phyloP scores from a whole-genome alignment of 1,139 yeast species.

The Scheffersomyces lignicola region DNA sequence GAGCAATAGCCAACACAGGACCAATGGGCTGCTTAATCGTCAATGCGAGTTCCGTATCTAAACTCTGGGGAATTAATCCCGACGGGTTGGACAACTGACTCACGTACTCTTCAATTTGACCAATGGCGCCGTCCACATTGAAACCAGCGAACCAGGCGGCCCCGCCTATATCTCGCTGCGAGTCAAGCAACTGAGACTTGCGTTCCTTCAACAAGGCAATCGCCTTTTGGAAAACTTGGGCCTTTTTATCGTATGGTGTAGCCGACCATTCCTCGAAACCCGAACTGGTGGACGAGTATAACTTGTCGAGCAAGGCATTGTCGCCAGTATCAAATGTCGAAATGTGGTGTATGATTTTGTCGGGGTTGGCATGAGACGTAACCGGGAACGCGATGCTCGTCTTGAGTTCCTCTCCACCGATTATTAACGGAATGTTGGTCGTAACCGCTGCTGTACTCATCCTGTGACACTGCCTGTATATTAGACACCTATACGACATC shows the following conservation, averaged over 20 bases:
- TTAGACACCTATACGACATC: neutral
- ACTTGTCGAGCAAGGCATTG: conserved; percentile 4
- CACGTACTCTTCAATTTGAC: conserved; percentile 25
- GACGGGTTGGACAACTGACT: conserved; percentile 18
- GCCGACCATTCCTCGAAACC: conserved; percentile 33
- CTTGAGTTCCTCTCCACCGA: conserved; percentile 19
- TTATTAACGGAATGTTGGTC: conserved; percentile 16
- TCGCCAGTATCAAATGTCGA: conserved; percentile 11
- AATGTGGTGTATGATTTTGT: conserved; percentile 13
- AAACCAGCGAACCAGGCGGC: conserved; percentile 38
- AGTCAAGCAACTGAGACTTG: conserved; percentile 18
- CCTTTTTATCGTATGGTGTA: conserved; percentile 15
- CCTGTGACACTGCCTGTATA: neutral
- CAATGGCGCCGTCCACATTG: conserved; percentile 28
- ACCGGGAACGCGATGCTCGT: conserved; percentile 14
- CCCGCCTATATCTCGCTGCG: conserved; percentile 37
- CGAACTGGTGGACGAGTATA: conserved; percentile 15
- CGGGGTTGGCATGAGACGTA: conserved; percentile 11
- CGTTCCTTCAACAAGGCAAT: conserved; percentile 15
- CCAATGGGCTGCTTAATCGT: conserved; percentile 41
- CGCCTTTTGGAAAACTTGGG: conserved; percentile 20
- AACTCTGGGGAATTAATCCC: conserved; percentile 24
- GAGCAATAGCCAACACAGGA: conserved; percentile 44
- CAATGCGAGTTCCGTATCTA: conserved; percentile 26
- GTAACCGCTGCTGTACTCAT: conserved; percentile 5